Conservation (phyloP, 2,329 filamentous ascomycete genomes). For the Aspergillus fumigatiaffinis region DNA sequence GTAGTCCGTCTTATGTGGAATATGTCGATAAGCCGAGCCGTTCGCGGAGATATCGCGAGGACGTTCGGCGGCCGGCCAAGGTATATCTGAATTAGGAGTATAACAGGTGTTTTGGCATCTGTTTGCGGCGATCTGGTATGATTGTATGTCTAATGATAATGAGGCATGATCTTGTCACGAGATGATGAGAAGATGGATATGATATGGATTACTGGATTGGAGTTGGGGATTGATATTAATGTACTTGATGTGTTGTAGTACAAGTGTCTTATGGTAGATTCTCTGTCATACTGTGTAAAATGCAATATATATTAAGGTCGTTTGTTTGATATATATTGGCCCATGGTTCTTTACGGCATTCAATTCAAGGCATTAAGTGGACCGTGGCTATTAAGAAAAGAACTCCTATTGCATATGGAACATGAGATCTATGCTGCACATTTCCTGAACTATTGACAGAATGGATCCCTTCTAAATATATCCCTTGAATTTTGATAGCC, state of each 20-base stretch:
- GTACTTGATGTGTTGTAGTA: too few relatives aligned
- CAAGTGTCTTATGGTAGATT: too few relatives aligned
- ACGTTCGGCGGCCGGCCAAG: conserved; percentile 33
- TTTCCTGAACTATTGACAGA: too few relatives aligned
- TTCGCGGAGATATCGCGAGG: conserved; percentile 21
- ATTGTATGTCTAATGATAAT: neutral
- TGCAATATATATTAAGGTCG: too few relatives aligned
- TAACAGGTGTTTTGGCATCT: too few relatives aligned
- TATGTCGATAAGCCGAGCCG: conserved; percentile 31
- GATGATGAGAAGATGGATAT: neutral
- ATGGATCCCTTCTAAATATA: neutral
- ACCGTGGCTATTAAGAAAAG: neutral
- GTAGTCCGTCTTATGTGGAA: conserved; percentile 24
- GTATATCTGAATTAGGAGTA: conserved; percentile 27
- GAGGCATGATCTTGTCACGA: neutral
- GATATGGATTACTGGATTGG: neutral
- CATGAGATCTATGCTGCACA: neutral
- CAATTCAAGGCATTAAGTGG: neutral
- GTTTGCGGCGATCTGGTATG: neutral
- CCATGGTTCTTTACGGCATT: neutral
- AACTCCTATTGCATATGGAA: too few relatives aligned
- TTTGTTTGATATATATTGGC: neutral
- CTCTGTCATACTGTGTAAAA: too few relatives aligned
- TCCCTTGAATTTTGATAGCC: neutral
- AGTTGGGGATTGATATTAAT: neutral